Percentiles rank a stretch among this genome's conserved stretches.
These are phyloP conservation scores for Leptodermis oblonga DNA, from an alignment of 257 asterid species.

Conservation along the genomic window DNA sequence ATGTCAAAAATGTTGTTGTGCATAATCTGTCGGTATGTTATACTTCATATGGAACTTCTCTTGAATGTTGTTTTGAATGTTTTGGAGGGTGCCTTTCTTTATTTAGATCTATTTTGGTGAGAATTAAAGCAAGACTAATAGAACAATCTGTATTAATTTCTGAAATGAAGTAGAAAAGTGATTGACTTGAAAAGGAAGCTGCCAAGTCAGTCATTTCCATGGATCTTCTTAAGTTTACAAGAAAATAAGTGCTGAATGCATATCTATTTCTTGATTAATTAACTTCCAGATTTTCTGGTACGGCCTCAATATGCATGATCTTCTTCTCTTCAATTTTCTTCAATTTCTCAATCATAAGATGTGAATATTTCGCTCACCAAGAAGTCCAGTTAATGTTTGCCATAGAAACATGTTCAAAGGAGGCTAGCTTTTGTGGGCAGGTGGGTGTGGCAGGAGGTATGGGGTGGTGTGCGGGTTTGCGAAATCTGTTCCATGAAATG, in stretches of 20 bases:
- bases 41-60: constrained; percentile 13
- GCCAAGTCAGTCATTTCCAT: neutral
- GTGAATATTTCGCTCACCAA: neutral
- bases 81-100: neutral
- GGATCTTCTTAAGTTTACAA: neutral
- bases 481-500: neutral
- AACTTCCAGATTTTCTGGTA: neutral
- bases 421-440: neutral
- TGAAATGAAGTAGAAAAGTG: neutral
- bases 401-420: neutral
- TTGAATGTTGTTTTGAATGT: neutral
- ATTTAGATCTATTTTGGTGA: neutral
- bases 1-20: constrained; percentile 71
- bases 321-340: too few species aligned
- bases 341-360: too few species aligned
- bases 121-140: neutral
- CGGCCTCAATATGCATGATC: neutral
- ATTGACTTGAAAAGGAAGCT: neutral
- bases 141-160: neutral
- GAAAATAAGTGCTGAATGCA: neutral
- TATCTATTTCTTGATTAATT: neutral
- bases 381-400: neutral
- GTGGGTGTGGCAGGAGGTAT: too few species aligned
- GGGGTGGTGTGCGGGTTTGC: too few species aligned
- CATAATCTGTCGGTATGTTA: constrained; percentile 83